Evolutionary conservation across 164 flowering plant species (phyloP).

Genomic region (Stephania yunnanensis): DNA sequence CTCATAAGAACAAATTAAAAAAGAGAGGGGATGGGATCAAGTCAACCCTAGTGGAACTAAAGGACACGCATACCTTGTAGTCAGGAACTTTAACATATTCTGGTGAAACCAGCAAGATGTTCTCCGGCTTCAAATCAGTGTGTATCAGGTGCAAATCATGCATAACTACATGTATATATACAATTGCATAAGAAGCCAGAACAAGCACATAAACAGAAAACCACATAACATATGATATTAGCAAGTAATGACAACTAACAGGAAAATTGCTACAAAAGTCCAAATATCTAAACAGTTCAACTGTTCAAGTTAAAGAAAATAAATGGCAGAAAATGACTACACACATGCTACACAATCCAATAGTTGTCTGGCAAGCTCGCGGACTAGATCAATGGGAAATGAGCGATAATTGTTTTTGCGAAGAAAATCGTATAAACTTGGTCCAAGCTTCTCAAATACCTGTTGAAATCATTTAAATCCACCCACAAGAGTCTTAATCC

Average conservation of each 20-base stretch:
- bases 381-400: slow-evolving; percentile 99
- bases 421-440: slow-evolving; percentile 99
- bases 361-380: slow-evolving; percentile 97
- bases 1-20: neutral
- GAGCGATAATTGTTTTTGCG: slow-evolving; percentile 99
- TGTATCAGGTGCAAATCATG: slow-evolving; percentile 87
- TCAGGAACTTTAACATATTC: slow-evolving; percentile 81
- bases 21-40: neutral
- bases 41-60: neutral
- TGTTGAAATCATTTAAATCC: slow-evolving; percentile 85
- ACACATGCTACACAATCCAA: slow-evolving; percentile 99
- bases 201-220: no score
- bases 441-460: slow-evolving; percentile 99
- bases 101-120: slow-evolving; percentile 72
- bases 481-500: slow-evolving; percentile 58
- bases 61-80: slow-evolving; percentile 55
- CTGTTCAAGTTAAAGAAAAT: slow-evolving; percentile 3
- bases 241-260: no score
- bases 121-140: slow-evolving; percentile 97
- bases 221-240: no score
- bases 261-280: no score
- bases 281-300: neutral
- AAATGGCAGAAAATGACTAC: slow-evolving; percentile 44
- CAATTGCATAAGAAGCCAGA: neutral
- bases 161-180: slow-evolving; percentile 55